Conservation (phyloP, 768 basidiomycete genomes). For the Daedalea quercina region DNA sequence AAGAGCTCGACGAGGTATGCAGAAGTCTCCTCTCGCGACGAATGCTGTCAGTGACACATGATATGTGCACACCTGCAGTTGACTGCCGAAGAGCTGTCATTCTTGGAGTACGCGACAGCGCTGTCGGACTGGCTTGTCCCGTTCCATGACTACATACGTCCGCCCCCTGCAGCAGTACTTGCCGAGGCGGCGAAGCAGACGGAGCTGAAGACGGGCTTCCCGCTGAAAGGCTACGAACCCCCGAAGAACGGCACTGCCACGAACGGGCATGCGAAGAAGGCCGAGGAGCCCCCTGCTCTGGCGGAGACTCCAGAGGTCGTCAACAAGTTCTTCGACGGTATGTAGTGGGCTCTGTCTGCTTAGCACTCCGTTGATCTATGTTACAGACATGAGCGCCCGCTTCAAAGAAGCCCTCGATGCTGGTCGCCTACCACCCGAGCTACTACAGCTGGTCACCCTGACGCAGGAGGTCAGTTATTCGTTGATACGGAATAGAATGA, state of each 20-base stretch:
- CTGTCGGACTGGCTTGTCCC: slow-evolving; percentile 74
- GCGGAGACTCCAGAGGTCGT: slow-evolving; percentile 54
- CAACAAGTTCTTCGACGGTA: slow-evolving; percentile 57
- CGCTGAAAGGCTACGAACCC: slow-evolving; percentile 58
- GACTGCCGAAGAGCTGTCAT: slow-evolving; percentile 51
- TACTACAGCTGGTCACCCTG: slow-evolving; percentile 69
- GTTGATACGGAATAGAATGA: background rate
- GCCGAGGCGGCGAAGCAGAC: slow-evolving; percentile 72
- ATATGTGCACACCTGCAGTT: slow-evolving; percentile 34
- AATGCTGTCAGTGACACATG: background rate
- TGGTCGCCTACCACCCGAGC: slow-evolving; percentile 38
- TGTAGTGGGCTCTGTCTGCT: slow-evolving; percentile 9
- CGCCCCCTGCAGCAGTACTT: slow-evolving; percentile 60
- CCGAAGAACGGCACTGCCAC: slow-evolving; percentile 30
- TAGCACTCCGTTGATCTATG: background rate
- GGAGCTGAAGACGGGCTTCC: slow-evolving; percentile 62
- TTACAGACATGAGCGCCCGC: slow-evolving; percentile 46
- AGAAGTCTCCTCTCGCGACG: background rate
- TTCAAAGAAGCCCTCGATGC: slow-evolving; percentile 39
- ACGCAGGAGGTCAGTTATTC: slow-evolving; percentile 56
- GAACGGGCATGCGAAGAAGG: slow-evolving; percentile 55
- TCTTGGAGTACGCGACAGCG: slow-evolving; percentile 54
- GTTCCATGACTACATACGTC: slow-evolving; percentile 68
- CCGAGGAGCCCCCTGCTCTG: slow-evolving; percentile 63
- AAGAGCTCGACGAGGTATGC: slow-evolving; percentile 49